Evolutionary conservation across 2,329 filamentous ascomycete species (phyloP).

Genomic region (Tolypocladium pustulatum): DNA sequence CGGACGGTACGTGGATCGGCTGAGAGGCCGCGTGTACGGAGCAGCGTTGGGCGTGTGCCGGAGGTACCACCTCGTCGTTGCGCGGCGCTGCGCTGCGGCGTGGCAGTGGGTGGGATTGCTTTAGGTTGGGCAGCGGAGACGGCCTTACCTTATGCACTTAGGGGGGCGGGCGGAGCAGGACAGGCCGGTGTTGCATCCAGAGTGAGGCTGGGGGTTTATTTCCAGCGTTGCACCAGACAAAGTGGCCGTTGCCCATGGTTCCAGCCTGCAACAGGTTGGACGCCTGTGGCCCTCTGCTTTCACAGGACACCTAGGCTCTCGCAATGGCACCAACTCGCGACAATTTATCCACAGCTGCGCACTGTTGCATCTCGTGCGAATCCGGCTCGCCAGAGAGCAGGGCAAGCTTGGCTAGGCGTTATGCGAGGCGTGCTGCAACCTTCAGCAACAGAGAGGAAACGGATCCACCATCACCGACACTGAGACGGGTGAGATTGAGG

Average conservation of each 20-base stretch:
- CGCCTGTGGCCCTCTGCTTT: not conserved
- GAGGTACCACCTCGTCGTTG: not conserved
- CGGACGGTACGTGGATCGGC: conserved; percentile 4
- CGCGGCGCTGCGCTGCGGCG: not conserved
- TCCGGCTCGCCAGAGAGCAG: not conserved
- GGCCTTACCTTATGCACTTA: conserved; percentile 7
- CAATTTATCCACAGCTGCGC: not conserved
- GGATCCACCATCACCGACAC: not conserved
- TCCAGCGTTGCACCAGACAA: too few species aligned
- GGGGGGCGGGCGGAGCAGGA: not conserved
- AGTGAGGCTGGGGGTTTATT: not conserved
- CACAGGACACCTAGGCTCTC: not conserved
- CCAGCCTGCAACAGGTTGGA: not conserved
- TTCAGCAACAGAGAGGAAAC: not conserved
- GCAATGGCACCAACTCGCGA: not conserved
- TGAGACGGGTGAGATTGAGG: not conserved
- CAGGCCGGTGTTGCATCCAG: not conserved
- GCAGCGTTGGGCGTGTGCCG: not conserved
- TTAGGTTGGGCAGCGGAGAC: not conserved
- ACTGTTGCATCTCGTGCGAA: too few species aligned
- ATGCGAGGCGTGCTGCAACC: not conserved
- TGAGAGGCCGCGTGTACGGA: conserved; percentile 5
- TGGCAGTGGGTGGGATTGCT: not conserved
- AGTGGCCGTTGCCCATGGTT: not conserved
- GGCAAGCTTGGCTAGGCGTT: not conserved